These are phyloP conservation scores for Candida vartiovaarae DNA, from an alignment of 805 yeast genomes.

Conservation along the genomic window DNA sequence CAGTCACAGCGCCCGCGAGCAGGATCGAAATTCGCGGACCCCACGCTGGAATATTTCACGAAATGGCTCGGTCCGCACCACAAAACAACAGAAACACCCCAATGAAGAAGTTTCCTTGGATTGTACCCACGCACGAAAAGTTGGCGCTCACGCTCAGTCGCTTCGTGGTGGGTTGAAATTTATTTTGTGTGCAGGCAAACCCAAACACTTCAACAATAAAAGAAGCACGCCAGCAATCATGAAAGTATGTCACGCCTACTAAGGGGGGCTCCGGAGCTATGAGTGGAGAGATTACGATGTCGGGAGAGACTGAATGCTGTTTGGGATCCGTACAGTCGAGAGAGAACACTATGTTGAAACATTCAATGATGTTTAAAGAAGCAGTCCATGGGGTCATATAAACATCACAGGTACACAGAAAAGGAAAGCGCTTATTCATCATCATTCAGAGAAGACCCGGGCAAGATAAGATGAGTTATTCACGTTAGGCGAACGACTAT, in stretches of 20 bases:
- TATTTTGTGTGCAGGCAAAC: slow-evolving; percentile 9
- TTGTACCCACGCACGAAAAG: slow-evolving; percentile 20
- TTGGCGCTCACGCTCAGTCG: slow-evolving; percentile 3
- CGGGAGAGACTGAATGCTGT: no score
- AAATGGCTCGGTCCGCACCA: neutral
- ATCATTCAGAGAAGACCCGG: no score
- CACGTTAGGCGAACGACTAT: no score
- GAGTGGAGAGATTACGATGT: no score
- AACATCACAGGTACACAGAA: no score
- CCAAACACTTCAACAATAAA: neutral
- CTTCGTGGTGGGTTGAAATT: slow-evolving; percentile 10
- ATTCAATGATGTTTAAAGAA: no score
- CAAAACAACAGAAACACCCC: slow-evolving; percentile 2
- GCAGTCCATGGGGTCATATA: no score
- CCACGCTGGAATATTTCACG: no score
- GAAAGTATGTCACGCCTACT: slow-evolving; percentile 9
- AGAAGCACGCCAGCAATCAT: slow-evolving; percentile 9
- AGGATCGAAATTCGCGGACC: neutral
- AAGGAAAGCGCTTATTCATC: no score
- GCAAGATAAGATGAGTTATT: no score
- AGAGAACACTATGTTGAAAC: no score
- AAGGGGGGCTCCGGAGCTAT: neutral
- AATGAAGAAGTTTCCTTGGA: slow-evolving; percentile 7
- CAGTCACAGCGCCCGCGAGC: neutral
- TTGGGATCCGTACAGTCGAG: no score